Evolutionary conservation across 2,329 filamentous ascomycete genomes (phyloP).

Genomic region (Ophiostoma australiae): DNA sequence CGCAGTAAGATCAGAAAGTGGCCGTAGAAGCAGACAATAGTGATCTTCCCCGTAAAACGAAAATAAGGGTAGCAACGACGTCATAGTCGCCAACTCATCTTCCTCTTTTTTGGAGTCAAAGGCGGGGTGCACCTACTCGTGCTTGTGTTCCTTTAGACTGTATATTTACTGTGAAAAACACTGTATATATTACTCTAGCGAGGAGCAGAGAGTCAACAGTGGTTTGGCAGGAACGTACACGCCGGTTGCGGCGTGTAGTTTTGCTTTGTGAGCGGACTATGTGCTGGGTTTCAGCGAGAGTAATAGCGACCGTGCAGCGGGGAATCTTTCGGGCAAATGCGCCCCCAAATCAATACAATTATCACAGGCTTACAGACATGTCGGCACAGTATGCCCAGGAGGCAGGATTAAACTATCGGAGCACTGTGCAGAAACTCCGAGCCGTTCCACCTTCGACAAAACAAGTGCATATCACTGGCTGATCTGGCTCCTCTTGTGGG

Average conservation of each 20-base stretch:
- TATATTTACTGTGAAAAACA: neutral
- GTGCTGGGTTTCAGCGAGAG: conserved; percentile 27
- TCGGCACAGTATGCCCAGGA: neutral
- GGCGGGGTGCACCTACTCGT: neutral
- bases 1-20: neutral
- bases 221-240: neutral
- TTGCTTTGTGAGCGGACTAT: neutral
- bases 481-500: neutral
- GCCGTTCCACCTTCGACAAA: neutral
- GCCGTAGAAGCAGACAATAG: neutral
- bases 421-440: conserved; percentile 7
- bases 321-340: conserved; percentile 18
- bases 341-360: neutral
- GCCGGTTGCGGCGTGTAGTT: neutral
- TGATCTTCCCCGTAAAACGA: neutral
- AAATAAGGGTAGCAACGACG: conserved; percentile 13
- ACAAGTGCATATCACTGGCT: neutral
- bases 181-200: neutral
- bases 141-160: neutral
- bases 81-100: conserved; percentile 8
- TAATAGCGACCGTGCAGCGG: conserved; percentile 23
- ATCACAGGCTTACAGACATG: conserved; percentile 4
- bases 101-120: neutral
- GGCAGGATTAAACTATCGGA: neutral
- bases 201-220: no score